Evolutionary conservation across 1,284 basidiomycete genomes (phyloP), one percentile per base, ranked within the genome.

Genomic region (Leccinum proliferum): DNA sequence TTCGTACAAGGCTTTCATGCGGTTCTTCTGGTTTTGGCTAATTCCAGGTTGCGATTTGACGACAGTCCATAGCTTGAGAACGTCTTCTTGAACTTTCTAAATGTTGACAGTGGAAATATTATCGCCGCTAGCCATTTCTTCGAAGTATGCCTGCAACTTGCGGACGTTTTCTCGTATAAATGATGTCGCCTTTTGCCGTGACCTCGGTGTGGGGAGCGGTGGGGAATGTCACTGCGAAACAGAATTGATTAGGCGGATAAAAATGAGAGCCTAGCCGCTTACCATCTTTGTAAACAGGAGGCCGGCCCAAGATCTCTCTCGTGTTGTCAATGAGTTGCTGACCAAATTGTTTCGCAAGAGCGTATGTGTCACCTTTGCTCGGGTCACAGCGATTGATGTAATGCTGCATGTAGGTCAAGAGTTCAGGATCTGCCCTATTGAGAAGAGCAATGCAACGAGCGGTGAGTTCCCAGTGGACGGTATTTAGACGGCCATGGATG

Each of bases 81-180:
- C 94, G 69, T 97, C 94, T 63, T 94, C 92, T 72, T 98, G 94
- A 56, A 97, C 94, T 78, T 98, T 98, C 78, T 97, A 92, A 67
- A 98, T 92, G 77, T 97, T 96, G 73, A 95, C 86, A 48, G 85
- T 79, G 43, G 91, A 86, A 64, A 94, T 89, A 60, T 88, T 89
- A 73, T 95, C 94, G 18, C 94, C 94, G 64, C 90, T 93, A 3
- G 96, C 94, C 97, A 99, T 99, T 79, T 99, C 96, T 74, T 96
- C 92, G 68, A 98, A 95, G 72, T 99, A 99, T 5, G 94, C 93
- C 78, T 99, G 96, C 60, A 99, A 84, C 80, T 98, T 98, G 73
- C 96, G 90, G 55, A 98, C 96, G 64, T 94, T 93, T 75, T 94
- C 91, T 57, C 96, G 92, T 65, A 79, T 97, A 97, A 65, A 96